Base-by-base conservation (phyloP, 2,329 filamentous ascomycete species). In the Mycosphaerella sp. region DNA sequence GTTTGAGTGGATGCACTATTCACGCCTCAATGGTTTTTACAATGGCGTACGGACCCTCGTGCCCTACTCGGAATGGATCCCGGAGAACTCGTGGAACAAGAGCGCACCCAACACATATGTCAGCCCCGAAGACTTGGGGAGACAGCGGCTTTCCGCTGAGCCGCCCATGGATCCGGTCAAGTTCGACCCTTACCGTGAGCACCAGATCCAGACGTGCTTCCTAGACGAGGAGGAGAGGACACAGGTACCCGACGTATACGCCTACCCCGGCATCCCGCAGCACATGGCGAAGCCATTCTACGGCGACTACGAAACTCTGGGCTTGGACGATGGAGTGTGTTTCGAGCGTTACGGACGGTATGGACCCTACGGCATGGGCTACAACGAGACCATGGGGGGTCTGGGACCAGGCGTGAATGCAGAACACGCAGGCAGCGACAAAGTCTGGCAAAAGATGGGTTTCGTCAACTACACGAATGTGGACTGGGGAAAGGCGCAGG, bases 171-270 rank as follows among this genome's bases (percentile, higher is more conserved):
- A 71, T 14, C 70, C 70, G 3, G 56, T 69, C 34, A 68, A 73
- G 11, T 76, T 74, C 68, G 69, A 72, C 54, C 75, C 76, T 9
- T 78, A 78, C 60, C 69, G 71, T 11, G 70, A 74, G 60, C 72
- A 78, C 50, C 71, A 74, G 14, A 79, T 84, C 11, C 73, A 80
- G 57, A 73, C 75, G 6, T 89, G 85, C 70, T 87, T 79, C 61
- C 73, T 88, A 32, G 84, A 88, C 62, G 72, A 74, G 17, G 76
- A 79, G 11, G 76, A 81, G 42, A 80, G 73, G 31, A 68, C 84
- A 2, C 63, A 71, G 0, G 76, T 77, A 0, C 85, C 85, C 0
- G 79, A 84, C 58, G 70, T 87, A 26, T 86, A 81, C 65, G 84
- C 82, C 1, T 89, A 87, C 62, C 73, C 78, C 1, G 76, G 76